These are phyloP conservation scores for Colletotrichum chrysophilum DNA, from an alignment of 2,329 filamentous ascomycete species.

Conservation along the genomic window DNA sequence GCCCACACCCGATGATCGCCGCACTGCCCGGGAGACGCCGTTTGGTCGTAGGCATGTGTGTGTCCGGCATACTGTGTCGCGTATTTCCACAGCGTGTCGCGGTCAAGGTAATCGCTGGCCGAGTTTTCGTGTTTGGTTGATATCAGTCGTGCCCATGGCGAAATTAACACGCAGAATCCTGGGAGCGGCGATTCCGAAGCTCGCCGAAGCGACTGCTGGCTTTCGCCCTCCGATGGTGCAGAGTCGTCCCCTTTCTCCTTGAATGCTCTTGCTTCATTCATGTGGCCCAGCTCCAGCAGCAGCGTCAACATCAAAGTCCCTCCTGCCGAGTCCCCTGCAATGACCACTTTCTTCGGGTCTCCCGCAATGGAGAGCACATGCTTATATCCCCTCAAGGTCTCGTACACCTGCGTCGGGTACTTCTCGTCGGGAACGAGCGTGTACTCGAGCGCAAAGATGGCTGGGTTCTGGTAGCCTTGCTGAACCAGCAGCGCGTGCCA, in stretches of 20 bases:
- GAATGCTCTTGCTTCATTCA: conserved; percentile 30
- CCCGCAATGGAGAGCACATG: conserved; percentile 66
- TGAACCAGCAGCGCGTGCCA: conserved; percentile 71
- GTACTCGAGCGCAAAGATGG: conserved; percentile 81
- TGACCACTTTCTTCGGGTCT: conserved; percentile 67
- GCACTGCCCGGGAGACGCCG: conserved; percentile 72
- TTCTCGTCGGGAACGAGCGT: conserved; percentile 76
- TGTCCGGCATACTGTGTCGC: conserved; percentile 71
- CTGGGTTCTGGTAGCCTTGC: conserved; percentile 74
- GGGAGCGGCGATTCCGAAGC: conserved; percentile 31
- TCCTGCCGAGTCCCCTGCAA: conserved; percentile 82
- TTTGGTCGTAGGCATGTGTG: conserved; percentile 37
- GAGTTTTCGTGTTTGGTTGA: conserved; percentile 73
- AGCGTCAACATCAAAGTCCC: conserved; percentile 76
- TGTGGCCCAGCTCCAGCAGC: conserved; percentile 67
- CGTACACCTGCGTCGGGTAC: conserved; percentile 76
- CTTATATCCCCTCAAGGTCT: conserved; percentile 73
- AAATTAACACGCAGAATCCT: conserved; percentile 73
- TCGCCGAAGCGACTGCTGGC: conserved; percentile 4
- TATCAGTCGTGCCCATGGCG: conserved; percentile 79
- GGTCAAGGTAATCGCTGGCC: conserved; percentile 76
- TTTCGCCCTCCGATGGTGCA: conserved; percentile 12
- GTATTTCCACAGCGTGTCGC: conserved; percentile 69
- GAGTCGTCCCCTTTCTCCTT: conserved; percentile 3
- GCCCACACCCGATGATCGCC: conserved; percentile 70